phyloP scores from a whole-genome alignment of 306 rosid species.

The Malus asiatica region DNA sequence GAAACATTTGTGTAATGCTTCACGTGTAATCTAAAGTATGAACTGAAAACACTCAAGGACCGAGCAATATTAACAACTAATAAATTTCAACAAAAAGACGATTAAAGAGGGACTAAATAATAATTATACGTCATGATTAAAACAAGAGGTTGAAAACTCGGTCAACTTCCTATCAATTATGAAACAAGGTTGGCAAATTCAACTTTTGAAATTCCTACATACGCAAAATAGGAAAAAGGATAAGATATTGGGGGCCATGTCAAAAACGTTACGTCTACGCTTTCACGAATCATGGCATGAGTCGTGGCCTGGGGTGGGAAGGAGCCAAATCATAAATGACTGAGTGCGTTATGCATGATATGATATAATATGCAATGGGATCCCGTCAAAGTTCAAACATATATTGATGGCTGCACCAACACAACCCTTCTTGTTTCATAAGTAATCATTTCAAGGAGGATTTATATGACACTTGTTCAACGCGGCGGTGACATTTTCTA shows the following conservation, averaged over 20 bases:
- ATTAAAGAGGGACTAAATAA: not conserved
- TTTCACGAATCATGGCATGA: not conserved
- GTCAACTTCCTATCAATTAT: not conserved
- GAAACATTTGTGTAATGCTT: not conserved
- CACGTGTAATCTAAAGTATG: not conserved
- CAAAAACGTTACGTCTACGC: conserved; percentile 2
- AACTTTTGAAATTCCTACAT: not conserved
- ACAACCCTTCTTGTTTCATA: not conserved
- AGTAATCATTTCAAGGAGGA: not conserved
- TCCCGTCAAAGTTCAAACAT: not conserved
- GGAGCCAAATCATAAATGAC: not conserved
- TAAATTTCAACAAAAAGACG: not conserved
- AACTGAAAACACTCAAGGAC: not conserved
- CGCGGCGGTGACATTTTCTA: rapidly evolving
- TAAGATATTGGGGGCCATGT: not conserved
- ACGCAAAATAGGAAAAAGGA: not conserved
- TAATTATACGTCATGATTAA: not conserved
- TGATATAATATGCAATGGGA: not conserved
- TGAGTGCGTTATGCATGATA: not conserved
- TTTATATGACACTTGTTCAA: no score
- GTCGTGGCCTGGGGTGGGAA: not conserved
- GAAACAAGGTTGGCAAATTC: not conserved
- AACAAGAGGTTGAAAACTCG: not conserved
- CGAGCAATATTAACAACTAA: not conserved
- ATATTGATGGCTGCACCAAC: not conserved